Evolutionary conservation across 2,329 filamentous ascomycete genomes (phyloP).

Genomic region (Podosphaera xanthii): DNA sequence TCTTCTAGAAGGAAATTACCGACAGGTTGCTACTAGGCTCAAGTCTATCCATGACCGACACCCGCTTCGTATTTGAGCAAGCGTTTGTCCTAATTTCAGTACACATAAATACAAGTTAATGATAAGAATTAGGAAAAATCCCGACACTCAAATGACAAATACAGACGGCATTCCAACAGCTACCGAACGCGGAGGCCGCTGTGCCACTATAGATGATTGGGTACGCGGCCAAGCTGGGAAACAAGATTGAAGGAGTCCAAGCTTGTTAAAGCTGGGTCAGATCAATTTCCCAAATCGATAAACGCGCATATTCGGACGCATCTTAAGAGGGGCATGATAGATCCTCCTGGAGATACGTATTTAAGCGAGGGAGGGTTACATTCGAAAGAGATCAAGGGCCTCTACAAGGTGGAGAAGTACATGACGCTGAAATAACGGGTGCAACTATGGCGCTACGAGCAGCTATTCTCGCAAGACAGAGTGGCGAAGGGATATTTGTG

Average conservation of each 20-base stretch:
- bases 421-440: no score
- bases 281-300: not conserved
- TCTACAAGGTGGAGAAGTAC: no score
- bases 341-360: not conserved
- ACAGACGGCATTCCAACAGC: no score
- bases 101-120: not conserved
- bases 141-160: no score
- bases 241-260: not conserved
- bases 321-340: not conserved
- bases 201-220: not conserved
- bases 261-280: not conserved
- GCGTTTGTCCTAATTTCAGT: not conserved
- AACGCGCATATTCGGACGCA: not conserved
- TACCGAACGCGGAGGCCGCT: not conserved
- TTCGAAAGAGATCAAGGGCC: not conserved
- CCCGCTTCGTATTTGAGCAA: not conserved
- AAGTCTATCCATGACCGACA: no score
- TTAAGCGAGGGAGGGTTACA: no score
- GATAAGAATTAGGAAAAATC: not conserved
- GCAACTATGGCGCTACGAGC: no score
- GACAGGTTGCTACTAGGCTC: not conserved
- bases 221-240: not conserved
- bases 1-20: not conserved
- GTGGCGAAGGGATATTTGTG: not conserved
- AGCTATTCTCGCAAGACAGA: not conserved